Base-by-base conservation (phyloP, 768 basidiomycete species). In the Xerocomellus chrysenteron region DNA sequence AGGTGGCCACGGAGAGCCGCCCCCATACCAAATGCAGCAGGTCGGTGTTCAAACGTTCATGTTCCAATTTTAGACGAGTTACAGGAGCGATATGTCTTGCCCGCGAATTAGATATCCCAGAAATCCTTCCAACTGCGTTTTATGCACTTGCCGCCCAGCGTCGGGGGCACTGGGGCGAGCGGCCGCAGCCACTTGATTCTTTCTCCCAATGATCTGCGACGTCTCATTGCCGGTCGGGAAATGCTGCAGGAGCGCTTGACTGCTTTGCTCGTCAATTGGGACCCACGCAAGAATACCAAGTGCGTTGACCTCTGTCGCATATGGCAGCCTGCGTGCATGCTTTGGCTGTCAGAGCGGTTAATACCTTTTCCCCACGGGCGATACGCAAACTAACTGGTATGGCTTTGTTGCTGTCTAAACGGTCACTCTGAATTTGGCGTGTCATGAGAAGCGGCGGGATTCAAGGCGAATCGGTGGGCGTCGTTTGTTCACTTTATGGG, bases 81-180 rank as follows among this genome's bases (percentile, higher is more conserved):
- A 14, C 57, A 73, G 74, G 75, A 54, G 74, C 71, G 5, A 74
- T 75, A 43, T 47, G 52, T 19, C 72, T 77, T 26, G 71, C 73
- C 8, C 67, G 70, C 30, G 71, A 76, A 52, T 68, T 69, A 46
- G 62, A 71, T 40, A 55, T 76, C 33, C 71, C 70, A 2, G 68
- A 74, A 19, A 73, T 76, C 47, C 68, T 76, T 21, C 75, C 75
- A 7, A 68, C 75, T n/a, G 72, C 72, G 17, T 76, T 77, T 55
- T 77, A 75, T 58, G 74, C 73, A 5, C 69, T 77, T 24, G 71
- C 73, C 7, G 57, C 74, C 16, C 65, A 74, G 43, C 65, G 65
- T 17, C 73, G 70, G 62, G 56, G 54, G 35, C 52, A 43, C 36
- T 56, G 56, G 28, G 57, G 67, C 7, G 74, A 73, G 68, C 14